These are phyloP conservation scores for Acrasis kona DNA, from an alignment of 78 protist genomes.

Conservation along the genomic window DNA sequence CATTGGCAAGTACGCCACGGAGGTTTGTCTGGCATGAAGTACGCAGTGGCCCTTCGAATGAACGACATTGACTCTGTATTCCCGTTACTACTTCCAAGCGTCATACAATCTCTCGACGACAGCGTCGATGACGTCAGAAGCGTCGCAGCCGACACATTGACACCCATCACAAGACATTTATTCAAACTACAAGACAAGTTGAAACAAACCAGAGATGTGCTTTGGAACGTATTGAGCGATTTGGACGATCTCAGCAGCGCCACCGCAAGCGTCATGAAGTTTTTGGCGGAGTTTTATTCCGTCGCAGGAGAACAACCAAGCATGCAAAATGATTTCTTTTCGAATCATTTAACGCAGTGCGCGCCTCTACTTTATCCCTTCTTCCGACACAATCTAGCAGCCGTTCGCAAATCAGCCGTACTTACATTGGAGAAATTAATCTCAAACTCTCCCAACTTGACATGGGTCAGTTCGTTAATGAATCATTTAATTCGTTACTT, in stretches of 20 bases:
- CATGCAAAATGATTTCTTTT: not conserved
- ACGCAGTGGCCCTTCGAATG: constrained; percentile 28
- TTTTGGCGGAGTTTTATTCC: constrained; percentile 13
- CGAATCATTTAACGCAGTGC: not conserved
- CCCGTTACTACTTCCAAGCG: not conserved
- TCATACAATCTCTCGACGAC: constrained; percentile 6
- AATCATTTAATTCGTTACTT: not conserved
- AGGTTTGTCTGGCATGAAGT: constrained; percentile 47
- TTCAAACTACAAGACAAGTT: constrained; percentile 15
- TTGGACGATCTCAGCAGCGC: constrained; percentile 49
- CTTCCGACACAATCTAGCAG: constrained; percentile 1
- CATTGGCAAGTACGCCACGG: constrained; percentile 51
- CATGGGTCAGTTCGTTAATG: not conserved
- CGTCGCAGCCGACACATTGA: constrained; percentile 34
- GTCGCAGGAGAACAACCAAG: not conserved
- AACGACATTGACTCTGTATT: constrained; percentile 1
- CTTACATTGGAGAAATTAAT: not conserved
- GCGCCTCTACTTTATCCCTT: constrained; percentile 36
- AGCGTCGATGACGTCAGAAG: constrained; percentile 58
- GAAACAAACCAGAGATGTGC: not conserved
- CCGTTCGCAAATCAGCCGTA: constrained; percentile 17
- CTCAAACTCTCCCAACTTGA: not conserved
- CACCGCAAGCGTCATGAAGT: constrained; percentile 9
- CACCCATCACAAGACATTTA: not conserved
- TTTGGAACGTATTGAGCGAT: constrained; percentile 24